These are phyloP conservation scores for Penicillium fimorum DNA, from an alignment of 495 filamentous ascomycete genomes.

Conservation along the genomic window DNA sequence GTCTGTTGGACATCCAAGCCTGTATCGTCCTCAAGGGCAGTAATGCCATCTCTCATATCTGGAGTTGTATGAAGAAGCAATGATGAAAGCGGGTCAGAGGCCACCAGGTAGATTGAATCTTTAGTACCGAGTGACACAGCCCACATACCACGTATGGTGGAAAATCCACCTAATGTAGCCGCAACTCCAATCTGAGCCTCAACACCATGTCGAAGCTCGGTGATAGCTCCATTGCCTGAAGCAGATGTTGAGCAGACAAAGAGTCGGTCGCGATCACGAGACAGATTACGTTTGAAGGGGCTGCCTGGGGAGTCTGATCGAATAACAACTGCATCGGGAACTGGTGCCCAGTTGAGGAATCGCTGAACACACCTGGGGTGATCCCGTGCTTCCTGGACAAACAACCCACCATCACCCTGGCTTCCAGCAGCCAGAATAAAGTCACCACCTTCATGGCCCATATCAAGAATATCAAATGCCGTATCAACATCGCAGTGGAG, in stretches of 20 bases:
- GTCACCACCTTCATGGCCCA: constrained; percentile 60
- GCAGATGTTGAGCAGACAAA: constrained; percentile 44
- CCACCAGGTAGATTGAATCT: constrained; percentile 36
- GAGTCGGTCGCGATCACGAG: constrained; percentile 26
- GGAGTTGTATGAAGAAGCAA: constrained; percentile 36
- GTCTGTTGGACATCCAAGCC: constrained; percentile 56
- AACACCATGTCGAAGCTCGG: constrained; percentile 69
- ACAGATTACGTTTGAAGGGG: constrained; percentile 21
- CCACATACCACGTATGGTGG: constrained; percentile 45
- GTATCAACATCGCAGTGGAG: constrained; percentile 46
- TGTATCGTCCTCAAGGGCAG: constrained; percentile 36
- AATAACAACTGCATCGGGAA: constrained; percentile 64
- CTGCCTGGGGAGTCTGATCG: constrained; percentile 21
- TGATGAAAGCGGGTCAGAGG: constrained; percentile 43
- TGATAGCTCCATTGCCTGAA: constrained; percentile 56
- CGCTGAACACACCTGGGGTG: constrained; percentile 52
- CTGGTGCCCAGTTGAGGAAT: constrained; percentile 83
- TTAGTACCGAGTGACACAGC: constrained; percentile 40
- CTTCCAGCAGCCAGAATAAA: constrained; percentile 78
- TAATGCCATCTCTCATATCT: constrained; percentile 36
- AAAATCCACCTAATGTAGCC: constrained; percentile 44
- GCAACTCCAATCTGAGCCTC: constrained; percentile 63
- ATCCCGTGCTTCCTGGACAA: constrained; percentile 58
- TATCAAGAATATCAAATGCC: constrained; percentile 47
- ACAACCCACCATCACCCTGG: constrained; percentile 75